Base-by-base conservation (phyloP, 805 yeast species). In the Cyberlindnera subsufficiens region DNA sequence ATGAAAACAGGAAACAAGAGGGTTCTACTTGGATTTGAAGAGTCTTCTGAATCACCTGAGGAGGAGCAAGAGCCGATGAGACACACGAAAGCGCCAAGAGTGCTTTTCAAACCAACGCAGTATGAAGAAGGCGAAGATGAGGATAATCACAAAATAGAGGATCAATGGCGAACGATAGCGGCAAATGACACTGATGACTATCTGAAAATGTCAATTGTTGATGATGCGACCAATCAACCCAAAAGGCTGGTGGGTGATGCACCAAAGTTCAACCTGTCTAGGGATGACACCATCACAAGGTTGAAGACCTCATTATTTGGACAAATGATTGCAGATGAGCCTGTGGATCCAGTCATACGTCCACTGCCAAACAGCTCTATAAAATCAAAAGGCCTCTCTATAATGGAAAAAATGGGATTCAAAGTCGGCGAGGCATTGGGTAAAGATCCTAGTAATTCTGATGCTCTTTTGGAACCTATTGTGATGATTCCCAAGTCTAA, bases 391-490 rank as follows among this genome's bases (percentile, higher is more conserved):
- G 81, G 78, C 0, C 60, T 75, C 19, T 50, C 66, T 6, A 76
- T 78, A 47, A 77, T 79, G 84, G 63, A 66, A 49, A 72, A 66
- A 49, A 78, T 79, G 84, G 85, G 84, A 1, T 79, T 67, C 52
- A 67, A 63, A 42, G 54, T 68, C 3, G 82, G 81, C 16, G 64
- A 68, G 20, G 52, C 67, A 0, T 56, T 76, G 15, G 81, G 82
- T 0, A 49, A 40, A 18, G 44, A 52, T 13, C 46, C 37, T 20
- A n/a, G 42, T 11, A 42, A 50, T 27, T 27, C 46, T 18, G 49
- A 52, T 5, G 65, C 64, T 0, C 20, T 61, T 5, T 32, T 42
- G 5, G 67, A 59, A 37, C 75, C 77, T 1, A 52, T 71, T 7
- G 8, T 53, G 11, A 49, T 50, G 9, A 18, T 47, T 7, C 46